Base-by-base conservation (phyloP, 345 rosid species). In the Lagerstroemia speciosa region DNA sequence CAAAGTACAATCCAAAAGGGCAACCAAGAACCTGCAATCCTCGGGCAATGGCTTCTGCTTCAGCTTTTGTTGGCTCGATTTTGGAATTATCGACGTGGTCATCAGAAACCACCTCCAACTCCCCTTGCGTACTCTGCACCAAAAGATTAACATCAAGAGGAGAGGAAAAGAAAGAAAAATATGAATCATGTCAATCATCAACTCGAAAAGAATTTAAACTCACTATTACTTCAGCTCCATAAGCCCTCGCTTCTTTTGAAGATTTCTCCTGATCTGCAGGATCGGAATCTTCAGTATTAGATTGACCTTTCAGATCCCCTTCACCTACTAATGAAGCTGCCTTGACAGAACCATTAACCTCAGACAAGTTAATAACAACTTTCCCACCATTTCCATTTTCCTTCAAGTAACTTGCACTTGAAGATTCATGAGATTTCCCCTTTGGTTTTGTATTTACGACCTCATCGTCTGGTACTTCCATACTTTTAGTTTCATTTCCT, bases 11-110 rank as follows among this genome's bases (percentile, higher is more conserved):
- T 61, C 19, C 50, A 40, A 31, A 70, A 62, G 30, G 5, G 57
- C 37, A 27, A 48, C 62, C 17, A 73, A 37, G 45, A 73, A 91
- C 99, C 96, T 91, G 99, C 75, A 94, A 78, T 77, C 99, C 99
- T 73, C 89, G 85, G 41, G 89, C 85, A 74, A 79, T 82, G 53
- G 99, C 98, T 83, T 94, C 98, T 69, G 86, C 93, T 83, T 94
- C 99, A 0, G 99, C 99, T 64, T 87, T 87, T 65, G 98, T 94
- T 53, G 83, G 92, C 83, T 94, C 99, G 74, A 94, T 94, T 83
- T 83, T 87, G 64, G 79, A 82, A 43, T 70, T 79, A 67, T 80
- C 75, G 67, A 79, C 55, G 30, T 87, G 87, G 41, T 73, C 80
- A 75, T 91, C 96, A 67, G 85, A 85, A 76, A 80, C 92, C 75